Conservation (phyloP, 441 rosid genomes). For the Kokia cookei region DNA sequence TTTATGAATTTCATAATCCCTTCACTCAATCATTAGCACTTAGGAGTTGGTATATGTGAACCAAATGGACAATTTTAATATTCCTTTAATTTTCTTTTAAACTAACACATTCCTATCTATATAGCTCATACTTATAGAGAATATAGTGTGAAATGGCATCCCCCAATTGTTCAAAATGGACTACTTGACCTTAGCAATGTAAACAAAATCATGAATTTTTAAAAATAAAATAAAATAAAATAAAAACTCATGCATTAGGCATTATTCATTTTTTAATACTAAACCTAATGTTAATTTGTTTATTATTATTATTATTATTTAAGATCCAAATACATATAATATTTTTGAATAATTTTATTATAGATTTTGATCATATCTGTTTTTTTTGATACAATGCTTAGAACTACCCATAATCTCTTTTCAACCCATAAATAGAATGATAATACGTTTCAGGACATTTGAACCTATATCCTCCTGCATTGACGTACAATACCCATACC, state of each 20-base stretch:
- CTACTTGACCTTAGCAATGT: not conserved
- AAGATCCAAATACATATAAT: not conserved
- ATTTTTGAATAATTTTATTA: not conserved
- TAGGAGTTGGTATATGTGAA: slow-evolving; percentile 1
- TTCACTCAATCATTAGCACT: slow-evolving; percentile 13
- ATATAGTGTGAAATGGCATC: not conserved
- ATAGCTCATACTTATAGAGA: not conserved
- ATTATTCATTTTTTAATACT: not conserved
- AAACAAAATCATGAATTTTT: not conserved
- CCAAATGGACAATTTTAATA: no score
- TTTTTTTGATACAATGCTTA: no score
- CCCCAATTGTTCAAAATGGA: not conserved
- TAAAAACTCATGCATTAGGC: not conserved
- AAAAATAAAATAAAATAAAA: not conserved
- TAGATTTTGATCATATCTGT: no score
- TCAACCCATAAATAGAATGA: no score
- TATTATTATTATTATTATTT: not conserved
- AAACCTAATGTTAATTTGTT: not conserved
- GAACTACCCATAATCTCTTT: no score
- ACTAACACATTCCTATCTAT: not conserved
- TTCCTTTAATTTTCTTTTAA: no score
- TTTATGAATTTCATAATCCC: not conserved
- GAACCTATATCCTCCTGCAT: no score
- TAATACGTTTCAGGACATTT: no score
- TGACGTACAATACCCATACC: no score